Percentiles rank a stretch among this genome's conserved stretches.
Evolutionary conservation across 169 alveolate genomes (phyloP).

Genomic region (Plasmodium blacklocki): DNA sequence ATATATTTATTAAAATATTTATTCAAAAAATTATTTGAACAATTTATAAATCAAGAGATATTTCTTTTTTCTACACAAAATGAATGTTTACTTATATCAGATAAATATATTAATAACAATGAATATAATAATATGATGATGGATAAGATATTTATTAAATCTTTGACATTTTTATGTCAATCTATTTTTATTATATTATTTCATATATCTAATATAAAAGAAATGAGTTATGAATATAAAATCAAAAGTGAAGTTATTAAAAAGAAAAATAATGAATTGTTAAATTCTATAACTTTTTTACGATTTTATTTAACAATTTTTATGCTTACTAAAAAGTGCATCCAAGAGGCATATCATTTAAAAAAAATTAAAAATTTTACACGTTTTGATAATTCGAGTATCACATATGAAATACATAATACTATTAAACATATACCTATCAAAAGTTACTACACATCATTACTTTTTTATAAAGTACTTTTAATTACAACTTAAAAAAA

Average conservation of each 20-base stretch:
- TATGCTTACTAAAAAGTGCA: conserved; percentile 3
- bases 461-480: not conserved
- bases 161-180: conserved; percentile 10
- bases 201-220: conserved; percentile 4
- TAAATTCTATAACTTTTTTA: not conserved
- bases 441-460: not conserved
- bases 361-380: not conserved
- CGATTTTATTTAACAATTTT: conserved; percentile 16
- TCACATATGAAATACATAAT: not conserved
- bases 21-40: conserved; percentile 13
- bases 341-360: not conserved
- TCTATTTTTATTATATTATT: conserved; percentile 16
- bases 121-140: not conserved
- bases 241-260: not conserved
- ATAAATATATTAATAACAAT: not conserved
- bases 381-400: not conserved
- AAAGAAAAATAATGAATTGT: not conserved
- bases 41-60: conserved; percentile 21
- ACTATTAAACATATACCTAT: not conserved
- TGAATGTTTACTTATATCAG: no score
- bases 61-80: not conserved
- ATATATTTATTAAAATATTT: conserved; percentile 14
- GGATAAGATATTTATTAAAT: conserved; percentile 20
- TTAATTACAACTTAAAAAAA: no score
- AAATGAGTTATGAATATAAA: not conserved